Conservation (phyloP, 2,329 filamentous ascomycete genomes). For the Acephala macrosclerotiorum region DNA sequence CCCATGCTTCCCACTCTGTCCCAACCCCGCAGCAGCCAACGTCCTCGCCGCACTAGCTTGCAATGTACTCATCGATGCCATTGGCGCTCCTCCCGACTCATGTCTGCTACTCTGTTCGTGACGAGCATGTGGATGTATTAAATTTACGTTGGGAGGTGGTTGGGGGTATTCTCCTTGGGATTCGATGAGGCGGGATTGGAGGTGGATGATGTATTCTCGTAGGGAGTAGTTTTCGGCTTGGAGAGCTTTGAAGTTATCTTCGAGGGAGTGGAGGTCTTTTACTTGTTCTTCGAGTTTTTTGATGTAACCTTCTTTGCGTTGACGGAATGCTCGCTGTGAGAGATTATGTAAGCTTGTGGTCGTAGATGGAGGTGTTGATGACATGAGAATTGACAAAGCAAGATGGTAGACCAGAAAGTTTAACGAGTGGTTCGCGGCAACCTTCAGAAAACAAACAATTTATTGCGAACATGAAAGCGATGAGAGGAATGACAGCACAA, state of each 20-base stretch:
- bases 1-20: slow-evolving; percentile 37
- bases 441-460: slow-evolving; percentile 9
- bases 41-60: slow-evolving; percentile 46
- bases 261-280: slow-evolving; percentile 78
- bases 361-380: slow-evolving; percentile 38
- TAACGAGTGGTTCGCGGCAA: slow-evolving; percentile 28
- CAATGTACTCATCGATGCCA: slow-evolving; percentile 47
- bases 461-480: too few species aligned
- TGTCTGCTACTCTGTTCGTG: slow-evolving; percentile 36
- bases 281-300: slow-evolving; percentile 97
- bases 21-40: slow-evolving; percentile 43
- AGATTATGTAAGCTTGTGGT: slow-evolving; percentile 43
- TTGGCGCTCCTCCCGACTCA: slow-evolving; percentile 39
- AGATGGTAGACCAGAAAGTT: slow-evolving; percentile 35
- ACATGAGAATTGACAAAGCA: slow-evolving; percentile 49
- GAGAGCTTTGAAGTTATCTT: slow-evolving; percentile 79
- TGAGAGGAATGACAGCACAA: too few species aligned
- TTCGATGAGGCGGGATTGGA: slow-evolving; percentile 88
- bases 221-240: slow-evolving; percentile 90
- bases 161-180: slow-evolving; percentile 84
- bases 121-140: slow-evolving; percentile 58
- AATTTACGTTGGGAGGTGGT: slow-evolving; percentile 80
- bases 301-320: slow-evolving; percentile 98
- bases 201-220: slow-evolving; percentile 88
- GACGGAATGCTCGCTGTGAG: slow-evolving; percentile 88